phyloP scores from a whole-genome alignment of 2,329 filamentous ascomycete species.

The Penicillium sp. region DNA sequence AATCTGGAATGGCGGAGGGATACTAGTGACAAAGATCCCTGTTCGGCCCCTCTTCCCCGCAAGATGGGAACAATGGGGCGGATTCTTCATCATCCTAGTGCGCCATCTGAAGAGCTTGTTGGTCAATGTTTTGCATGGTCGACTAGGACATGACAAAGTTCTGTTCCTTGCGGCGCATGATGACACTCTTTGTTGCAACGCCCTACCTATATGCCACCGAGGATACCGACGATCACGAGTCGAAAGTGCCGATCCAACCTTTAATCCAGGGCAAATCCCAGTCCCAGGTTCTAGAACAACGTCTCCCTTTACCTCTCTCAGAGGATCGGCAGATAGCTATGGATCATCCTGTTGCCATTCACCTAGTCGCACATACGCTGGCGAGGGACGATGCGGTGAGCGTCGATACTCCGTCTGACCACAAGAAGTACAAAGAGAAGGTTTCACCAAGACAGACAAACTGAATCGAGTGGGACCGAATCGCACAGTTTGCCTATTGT shows the following conservation, averaged over 20 bases:
- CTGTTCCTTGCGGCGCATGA: neutral
- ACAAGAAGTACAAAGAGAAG: neutral
- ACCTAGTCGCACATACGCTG: no score
- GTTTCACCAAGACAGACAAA: neutral
- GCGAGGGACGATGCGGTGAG: neutral
- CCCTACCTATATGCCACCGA: neutral
- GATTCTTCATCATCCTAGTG: conserved; percentile 10
- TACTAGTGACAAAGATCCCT: neutral
- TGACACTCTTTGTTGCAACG: neutral
- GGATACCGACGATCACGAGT: conserved; percentile 1
- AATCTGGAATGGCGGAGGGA: neutral
- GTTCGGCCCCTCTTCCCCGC: conserved; percentile 8
- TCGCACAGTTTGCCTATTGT: conserved; percentile 8
- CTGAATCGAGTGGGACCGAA: neutral
- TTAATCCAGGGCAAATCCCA: neutral
- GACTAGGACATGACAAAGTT: neutral
- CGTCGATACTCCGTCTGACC: neutral
- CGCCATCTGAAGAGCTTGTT: neutral
- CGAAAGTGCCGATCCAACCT: neutral
- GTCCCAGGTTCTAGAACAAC: neutral
- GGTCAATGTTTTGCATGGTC: neutral
- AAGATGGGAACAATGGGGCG: conserved; percentile 5
- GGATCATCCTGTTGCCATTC: no score
- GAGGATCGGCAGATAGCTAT: neutral
- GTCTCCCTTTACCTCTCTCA: neutral